Base-by-base conservation (phyloP, 2,329 filamentous ascomycete genomes). In the Zymoseptoria pseudotritici region DNA sequence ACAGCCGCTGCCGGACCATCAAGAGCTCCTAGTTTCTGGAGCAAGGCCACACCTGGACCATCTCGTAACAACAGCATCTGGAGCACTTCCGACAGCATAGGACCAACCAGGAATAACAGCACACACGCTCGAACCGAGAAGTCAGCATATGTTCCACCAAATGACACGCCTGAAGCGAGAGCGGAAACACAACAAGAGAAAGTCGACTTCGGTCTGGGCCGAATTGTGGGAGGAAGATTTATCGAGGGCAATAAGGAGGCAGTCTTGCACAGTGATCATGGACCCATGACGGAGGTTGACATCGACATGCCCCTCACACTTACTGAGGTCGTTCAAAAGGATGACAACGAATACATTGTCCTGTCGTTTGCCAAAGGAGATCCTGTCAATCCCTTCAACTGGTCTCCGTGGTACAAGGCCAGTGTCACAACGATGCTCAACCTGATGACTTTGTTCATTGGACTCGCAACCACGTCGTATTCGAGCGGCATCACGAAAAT, bases 401-500 rank as follows among this genome's bases (percentile, higher is more conserved):
- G 71, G 69, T 74, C 72, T 50, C 65, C 67, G 2, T 72, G 69
- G 56, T 73, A 76, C 59, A 81, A 81, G 70, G 71, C 74, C 3
- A 75, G 77, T 63, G 78, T 81, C 63, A 77, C 77, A 2, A 62
- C 73, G 3, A 73, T 80, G 52, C 76, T 82, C 13, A 80, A 79
- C 65, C 63, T 79, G 11, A 82, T 82, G 79, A 81, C 79, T 1
- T 72, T 82, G 8, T 82, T 81, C 70, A 80, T 82, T 60, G 80
- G 80, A 69, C 74, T 81, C 13, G 79, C 80, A n/a, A 82, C 80
- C 5, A 82, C 80, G 3, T 78, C 79, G 10, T 82, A 82, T 72
- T 79, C 75, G 57, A 79, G 78, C 21, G 79, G 79, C 51, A 79
- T 82, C 64, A 66, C 68, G 57, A 71, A 68, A 57, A 82, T 82